Conservation (phyloP, 176 grass and related monocot genomes). For the maize (Zea mays) region DNA sequence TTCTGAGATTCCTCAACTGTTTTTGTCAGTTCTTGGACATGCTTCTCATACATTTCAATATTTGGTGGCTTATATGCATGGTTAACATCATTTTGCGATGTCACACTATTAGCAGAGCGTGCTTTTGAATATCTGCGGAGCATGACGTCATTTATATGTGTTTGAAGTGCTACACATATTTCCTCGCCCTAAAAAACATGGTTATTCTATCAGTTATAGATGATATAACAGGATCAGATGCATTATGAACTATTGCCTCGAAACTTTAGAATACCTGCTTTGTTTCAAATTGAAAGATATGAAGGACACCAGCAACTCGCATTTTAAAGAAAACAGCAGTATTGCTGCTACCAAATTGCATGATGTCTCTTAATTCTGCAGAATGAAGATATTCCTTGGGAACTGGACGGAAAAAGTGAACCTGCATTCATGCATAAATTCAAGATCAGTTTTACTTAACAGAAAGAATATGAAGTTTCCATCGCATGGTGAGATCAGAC, state of each 20-base stretch:
- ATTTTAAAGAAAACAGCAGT: slow-evolving; percentile 99
- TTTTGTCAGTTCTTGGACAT: slow-evolving; percentile 68
- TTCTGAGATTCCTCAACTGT: slow-evolving; percentile 83
- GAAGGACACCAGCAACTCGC: slow-evolving; percentile 96
- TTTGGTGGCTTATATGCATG: slow-evolving; percentile 60
- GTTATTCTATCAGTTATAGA: slow-evolving; percentile 24
- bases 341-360: slow-evolving; percentile 99
- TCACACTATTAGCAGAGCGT: slow-evolving; percentile 49
- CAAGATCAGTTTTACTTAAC: slow-evolving; percentile 22
- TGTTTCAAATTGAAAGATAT: slow-evolving; percentile 99
- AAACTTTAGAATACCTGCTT: slow-evolving; percentile 69
- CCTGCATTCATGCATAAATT: slow-evolving; percentile 51
- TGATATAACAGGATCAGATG: slow-evolving; percentile 5
- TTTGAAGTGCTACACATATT: slow-evolving; percentile 99
- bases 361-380: slow-evolving; percentile 94
- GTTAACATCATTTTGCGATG: slow-evolving; percentile 72
- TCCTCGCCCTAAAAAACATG: slow-evolving; percentile 74
- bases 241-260: not conserved
- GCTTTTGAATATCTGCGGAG: slow-evolving; percentile 94
- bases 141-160: slow-evolving; percentile 98
- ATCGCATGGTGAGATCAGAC: slow-evolving; percentile 43
- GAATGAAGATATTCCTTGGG: slow-evolving; percentile 97
- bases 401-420: slow-evolving; percentile 97
- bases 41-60: slow-evolving; percentile 75
- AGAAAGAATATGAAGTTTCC: slow-evolving; percentile 17